Evolutionary conservation across 331 rosid genomes (phyloP).

Genomic region (Spiraea crenata): DNA sequence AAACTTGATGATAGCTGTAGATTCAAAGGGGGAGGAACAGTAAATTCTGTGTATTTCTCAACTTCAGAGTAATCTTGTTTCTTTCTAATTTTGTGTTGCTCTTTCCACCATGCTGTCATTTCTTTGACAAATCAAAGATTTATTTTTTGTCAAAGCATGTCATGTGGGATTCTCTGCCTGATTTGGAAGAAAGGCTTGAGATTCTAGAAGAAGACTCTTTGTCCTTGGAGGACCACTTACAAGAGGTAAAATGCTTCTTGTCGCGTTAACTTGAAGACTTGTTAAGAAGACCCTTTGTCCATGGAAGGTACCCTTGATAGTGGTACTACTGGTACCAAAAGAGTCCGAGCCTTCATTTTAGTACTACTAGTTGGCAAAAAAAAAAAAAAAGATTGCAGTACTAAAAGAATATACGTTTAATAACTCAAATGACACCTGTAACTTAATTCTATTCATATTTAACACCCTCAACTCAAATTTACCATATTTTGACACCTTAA

Average conservation of each 20-base stretch:
- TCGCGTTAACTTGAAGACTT: conserved; percentile 50
- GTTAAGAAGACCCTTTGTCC: no score
- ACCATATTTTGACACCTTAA: no score
- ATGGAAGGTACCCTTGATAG: no score
- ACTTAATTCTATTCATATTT: no score
- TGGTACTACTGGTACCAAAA: no score
- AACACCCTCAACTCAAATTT: no score
- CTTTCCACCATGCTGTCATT: conserved; percentile 60
- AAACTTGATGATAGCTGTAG: conserved; percentile 34
- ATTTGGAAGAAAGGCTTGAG: conserved; percentile 47
- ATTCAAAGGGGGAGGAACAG: conserved; percentile 30
- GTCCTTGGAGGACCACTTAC: conserved; percentile 75
- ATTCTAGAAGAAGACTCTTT: conserved; percentile 56
- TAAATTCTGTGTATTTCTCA: conserved; percentile 30
- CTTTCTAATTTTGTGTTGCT: conserved; percentile 45
- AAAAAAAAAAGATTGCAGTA: no score
- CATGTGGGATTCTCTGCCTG: conserved; percentile 58
- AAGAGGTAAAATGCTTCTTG: conserved; percentile 56
- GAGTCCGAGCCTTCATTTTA: no score
- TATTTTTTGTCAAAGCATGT: conserved; percentile 67
- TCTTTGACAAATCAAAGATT: conserved; percentile 66
- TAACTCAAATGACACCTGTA: no score
- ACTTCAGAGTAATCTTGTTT: not conserved
- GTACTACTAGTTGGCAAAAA: no score
- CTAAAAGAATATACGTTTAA: no score